Conservation (phyloP, 2,329 filamentous ascomycete genomes). For the Ustulina deusta region DNA sequence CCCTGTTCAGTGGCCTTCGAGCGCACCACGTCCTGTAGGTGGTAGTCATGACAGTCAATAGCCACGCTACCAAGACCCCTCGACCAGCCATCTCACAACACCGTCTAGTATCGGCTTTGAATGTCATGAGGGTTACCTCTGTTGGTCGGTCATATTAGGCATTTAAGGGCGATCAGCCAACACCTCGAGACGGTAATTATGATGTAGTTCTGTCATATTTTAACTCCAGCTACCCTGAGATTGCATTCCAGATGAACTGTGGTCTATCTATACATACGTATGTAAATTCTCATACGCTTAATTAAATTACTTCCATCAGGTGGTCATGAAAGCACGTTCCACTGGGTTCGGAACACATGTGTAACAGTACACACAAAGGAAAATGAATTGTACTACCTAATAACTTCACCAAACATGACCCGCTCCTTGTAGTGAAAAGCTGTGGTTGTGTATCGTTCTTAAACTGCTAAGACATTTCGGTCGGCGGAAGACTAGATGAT, state of each 20-base stretch:
- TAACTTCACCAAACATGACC: slow-evolving; percentile 26
- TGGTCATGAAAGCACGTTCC: not conserved
- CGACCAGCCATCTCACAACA: not conserved
- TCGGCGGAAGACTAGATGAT: slow-evolving; percentile 48
- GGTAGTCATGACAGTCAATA: slow-evolving; percentile 4
- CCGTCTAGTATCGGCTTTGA: not conserved
- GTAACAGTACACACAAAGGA: slow-evolving; percentile 28
- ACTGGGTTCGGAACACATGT: not conserved
- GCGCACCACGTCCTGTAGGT: not conserved
- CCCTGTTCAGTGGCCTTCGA: not conserved
- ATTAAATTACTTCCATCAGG: not conserved
- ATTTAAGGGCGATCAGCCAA: not conserved
- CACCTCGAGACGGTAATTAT: not conserved
- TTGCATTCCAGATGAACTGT: not conserved
- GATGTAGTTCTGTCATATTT: not conserved
- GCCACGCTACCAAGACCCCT: not conserved
- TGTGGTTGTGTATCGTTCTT: slow-evolving; percentile 16
- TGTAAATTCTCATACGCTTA: not conserved
- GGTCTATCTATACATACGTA: not conserved
- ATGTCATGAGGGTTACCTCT: slow-evolving; percentile 9
- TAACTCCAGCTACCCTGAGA: not conserved
- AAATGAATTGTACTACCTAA: slow-evolving; percentile 41
- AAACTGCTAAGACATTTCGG: slow-evolving; percentile 17
- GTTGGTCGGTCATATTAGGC: too few relatives aligned
- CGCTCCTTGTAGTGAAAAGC: slow-evolving; percentile 20